Evolutionary conservation across 257 asterid genomes (phyloP).

Genomic region (Penstemon barbatus): DNA sequence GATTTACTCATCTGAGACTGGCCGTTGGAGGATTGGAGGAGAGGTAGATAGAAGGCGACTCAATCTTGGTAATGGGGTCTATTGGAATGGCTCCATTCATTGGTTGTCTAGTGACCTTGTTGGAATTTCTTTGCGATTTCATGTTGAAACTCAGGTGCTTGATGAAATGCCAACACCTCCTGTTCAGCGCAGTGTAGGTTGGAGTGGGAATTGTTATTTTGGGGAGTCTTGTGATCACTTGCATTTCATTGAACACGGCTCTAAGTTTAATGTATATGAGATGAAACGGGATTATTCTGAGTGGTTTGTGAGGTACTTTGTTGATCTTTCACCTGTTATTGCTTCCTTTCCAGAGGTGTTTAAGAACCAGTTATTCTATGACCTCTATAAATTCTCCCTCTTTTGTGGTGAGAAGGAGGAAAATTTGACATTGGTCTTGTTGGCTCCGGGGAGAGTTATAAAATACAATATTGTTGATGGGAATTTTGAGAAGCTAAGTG

Average conservation of each 20-base stretch:
- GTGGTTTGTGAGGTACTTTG: constrained; percentile 33
- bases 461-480: constrained; percentile 2
- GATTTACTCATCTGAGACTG: constrained; percentile 31
- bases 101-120: background rate
- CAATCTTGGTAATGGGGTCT: background rate
- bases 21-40: constrained; percentile 29
- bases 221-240: constrained; percentile 37
- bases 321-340: constrained; percentile 18
- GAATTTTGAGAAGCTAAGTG: background rate
- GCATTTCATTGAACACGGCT: constrained; percentile 20
- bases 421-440: constrained; percentile 3
- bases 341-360: constrained; percentile 13
- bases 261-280: constrained; percentile 29
- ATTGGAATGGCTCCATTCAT: constrained; percentile 21
- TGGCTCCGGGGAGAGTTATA: constrained; percentile 9
- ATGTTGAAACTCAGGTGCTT: constrained; percentile 5
- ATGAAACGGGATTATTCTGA: constrained; percentile 31
- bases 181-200: background rate
- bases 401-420: background rate
- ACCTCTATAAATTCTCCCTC: background rate
- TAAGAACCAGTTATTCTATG: background rate
- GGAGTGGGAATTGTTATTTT: constrained; percentile 10
- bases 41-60: background rate
- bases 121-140: background rate
- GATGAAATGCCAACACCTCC: constrained; percentile 21